Base-by-base conservation (phyloP, 192 early-diverging fungal genomes). In the Coemansia sp. region DNA sequence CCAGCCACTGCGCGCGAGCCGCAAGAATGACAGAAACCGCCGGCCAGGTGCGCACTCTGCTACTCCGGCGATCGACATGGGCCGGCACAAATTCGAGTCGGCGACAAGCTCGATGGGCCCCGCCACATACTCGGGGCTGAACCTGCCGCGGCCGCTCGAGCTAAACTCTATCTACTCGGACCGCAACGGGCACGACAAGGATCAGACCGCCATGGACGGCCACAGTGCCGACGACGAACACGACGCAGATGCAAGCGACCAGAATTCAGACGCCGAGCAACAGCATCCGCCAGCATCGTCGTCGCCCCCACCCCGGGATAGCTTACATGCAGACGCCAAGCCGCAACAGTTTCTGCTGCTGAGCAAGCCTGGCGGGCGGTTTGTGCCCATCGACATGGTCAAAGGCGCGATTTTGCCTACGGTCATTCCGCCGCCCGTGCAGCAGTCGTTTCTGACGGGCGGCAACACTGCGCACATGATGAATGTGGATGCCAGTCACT, bases 311-410 rank as follows among this genome's bases (percentile, higher is more conserved):
- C 27, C 24, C 5, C 22, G 18, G 6, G n/a, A n/a, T n/a, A n/a
- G n/a, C n/a, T 4, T 43, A 22, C 16, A 48, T 14, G 23, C 22
- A 43, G 40, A 27, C 25, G 48, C 19, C 12, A 60, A 21, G 42
- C 51, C 51, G 22, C 76, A 72, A 35, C 56, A 45, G 65, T 79
- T 72, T 29, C 28, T 79, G 56, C 67, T 79, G 12, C 58, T 79
- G 21, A 79, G 76, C 56, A 79, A 79, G 66, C 76, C 76, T 12
- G 76, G 76, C 22, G 70, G 70, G n/a, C 70, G 76, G n/a, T 79
- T 79, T 60, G 76, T 79, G 21, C 76, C 76, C 2, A 79, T 79
- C 21, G 76, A 79, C 30, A 79, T 79, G 76, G 18, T 60, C 6
- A 48, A 69, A 5, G 63, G 67, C 23, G 59, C 52, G 9, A 66